Conservation (phyloP, 139 green algal species). For the Chlamydomonas eustigma region DNA sequence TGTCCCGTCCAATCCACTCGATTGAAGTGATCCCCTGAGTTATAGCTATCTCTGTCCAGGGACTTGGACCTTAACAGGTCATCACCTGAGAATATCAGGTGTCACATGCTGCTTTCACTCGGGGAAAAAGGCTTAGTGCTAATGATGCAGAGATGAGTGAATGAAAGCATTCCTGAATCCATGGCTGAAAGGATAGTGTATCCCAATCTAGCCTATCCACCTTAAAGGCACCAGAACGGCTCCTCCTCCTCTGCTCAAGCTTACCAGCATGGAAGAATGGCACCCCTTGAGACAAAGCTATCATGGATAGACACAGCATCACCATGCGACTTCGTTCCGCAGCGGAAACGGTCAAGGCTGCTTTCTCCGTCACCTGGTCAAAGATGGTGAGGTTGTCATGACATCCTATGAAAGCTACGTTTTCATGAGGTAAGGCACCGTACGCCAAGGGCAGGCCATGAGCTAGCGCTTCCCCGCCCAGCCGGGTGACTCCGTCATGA, state of each 20-base stretch:
- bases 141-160: no score
- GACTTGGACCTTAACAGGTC: conserved; percentile 82
- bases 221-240: no score
- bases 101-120: no score
- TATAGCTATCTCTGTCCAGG: conserved; percentile 81
- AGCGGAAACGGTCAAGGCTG: conserved; percentile 17
- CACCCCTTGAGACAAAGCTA: conserved; percentile 55
- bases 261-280: conserved; percentile 32
- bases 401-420: conserved; percentile 81
- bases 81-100: conserved; percentile 70
- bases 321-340: conserved; percentile 58
- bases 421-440: conserved; percentile 54
- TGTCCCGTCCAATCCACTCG: conserved; percentile 72
- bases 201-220: no score
- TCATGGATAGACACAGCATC: conserved; percentile 54
- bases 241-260: no score
- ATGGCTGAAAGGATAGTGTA: no score
- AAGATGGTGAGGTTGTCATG: conserved; percentile 91
- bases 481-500: background rate
- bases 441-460: conserved; percentile 51
- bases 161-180: no score
- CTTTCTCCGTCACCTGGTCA: conserved; percentile 53
- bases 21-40: conserved; percentile 82
- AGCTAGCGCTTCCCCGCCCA: background rate
- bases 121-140: no score